phyloP scores from a whole-genome alignment of 495 filamentous ascomycete genomes.

The Staphylotrichum tortipilum region DNA sequence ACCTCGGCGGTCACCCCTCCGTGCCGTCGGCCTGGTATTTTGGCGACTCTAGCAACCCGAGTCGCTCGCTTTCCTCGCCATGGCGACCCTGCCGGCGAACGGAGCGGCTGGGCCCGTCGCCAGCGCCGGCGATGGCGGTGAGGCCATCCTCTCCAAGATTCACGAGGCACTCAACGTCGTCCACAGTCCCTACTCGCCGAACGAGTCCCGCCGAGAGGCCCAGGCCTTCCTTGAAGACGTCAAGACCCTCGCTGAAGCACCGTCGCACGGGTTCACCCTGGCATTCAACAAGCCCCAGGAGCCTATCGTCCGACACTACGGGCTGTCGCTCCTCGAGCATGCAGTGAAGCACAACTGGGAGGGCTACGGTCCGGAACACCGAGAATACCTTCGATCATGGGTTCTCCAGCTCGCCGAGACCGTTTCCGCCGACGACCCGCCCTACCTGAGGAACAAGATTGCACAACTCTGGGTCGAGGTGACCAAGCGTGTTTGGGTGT shows the following conservation, averaged over 20 bases:
- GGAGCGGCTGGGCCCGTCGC: slow-evolving; percentile 15
- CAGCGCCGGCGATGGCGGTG: slow-evolving; percentile 11
- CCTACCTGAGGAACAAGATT: slow-evolving; percentile 85
- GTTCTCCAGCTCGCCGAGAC: slow-evolving; percentile 69
- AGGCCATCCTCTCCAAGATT: slow-evolving; percentile 48
- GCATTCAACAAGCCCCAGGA: slow-evolving; percentile 63
- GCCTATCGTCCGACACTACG: slow-evolving; percentile 83
- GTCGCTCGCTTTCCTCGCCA: neutral
- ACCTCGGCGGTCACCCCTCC: slow-evolving; percentile 7
- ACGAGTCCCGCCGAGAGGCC: slow-evolving; percentile 76
- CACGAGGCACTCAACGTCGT: slow-evolving; percentile 76
- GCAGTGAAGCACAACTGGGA: slow-evolving; percentile 76
- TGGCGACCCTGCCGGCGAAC: slow-evolving; percentile 20
- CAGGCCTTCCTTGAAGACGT: slow-evolving; percentile 73
- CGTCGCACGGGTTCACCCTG: slow-evolving; percentile 76
- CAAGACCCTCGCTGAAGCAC: slow-evolving; percentile 68
- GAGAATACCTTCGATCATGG: slow-evolving; percentile 56
- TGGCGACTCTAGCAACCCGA: neutral
- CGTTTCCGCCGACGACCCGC: slow-evolving; percentile 63
- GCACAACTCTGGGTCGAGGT: slow-evolving; percentile 93
- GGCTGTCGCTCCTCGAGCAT: slow-evolving; percentile 81
- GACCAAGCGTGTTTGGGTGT: slow-evolving; percentile 84
- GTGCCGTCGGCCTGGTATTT: neutral
- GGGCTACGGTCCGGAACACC: slow-evolving; percentile 56
- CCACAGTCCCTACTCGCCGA: slow-evolving; percentile 72